Evolutionary conservation across 352 stramenopile species (phyloP).

Genomic region (Nothophytophthora sp.): DNA sequence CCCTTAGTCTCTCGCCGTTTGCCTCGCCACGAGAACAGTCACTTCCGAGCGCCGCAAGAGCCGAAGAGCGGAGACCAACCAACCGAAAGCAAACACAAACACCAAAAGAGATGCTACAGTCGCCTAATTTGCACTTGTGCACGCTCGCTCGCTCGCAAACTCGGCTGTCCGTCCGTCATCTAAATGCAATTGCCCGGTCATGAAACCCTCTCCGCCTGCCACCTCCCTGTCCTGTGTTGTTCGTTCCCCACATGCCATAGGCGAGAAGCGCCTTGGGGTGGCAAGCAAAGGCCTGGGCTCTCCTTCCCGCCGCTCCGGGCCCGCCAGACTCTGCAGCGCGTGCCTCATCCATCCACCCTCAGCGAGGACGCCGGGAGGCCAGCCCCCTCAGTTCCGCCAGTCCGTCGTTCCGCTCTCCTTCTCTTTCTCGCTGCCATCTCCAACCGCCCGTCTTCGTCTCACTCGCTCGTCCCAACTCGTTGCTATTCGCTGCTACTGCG

Average conservation of each 20-base stretch:
- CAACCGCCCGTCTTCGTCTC: conserved; percentile 12
- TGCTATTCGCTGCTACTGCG: conserved; percentile 21
- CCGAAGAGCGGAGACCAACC: neutral
- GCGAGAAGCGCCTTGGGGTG: conserved; percentile 13
- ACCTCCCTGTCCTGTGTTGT: conserved; percentile 16
- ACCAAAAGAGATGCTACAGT: conserved; percentile 5
- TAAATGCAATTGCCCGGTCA: conserved; percentile 39
- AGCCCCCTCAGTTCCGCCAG: conserved; percentile 9
- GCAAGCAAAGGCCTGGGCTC: conserved; percentile 10
- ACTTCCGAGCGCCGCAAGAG: too few relatives aligned
- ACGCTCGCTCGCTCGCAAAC: conserved; percentile 7
- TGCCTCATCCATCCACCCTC: too few relatives aligned
- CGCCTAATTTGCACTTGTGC: conserved; percentile 17
- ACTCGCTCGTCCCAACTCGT: conserved; percentile 15
- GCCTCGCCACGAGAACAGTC: too few relatives aligned
- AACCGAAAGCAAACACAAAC: conserved; percentile 11
- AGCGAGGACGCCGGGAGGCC: neutral
- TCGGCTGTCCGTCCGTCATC: conserved; percentile 23
- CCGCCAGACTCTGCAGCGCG: conserved; percentile 7
- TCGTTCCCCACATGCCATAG: conserved; percentile 12
- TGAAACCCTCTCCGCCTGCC: conserved; percentile 29
- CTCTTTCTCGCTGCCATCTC: conserved; percentile 7
- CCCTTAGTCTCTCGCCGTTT: too few relatives aligned
- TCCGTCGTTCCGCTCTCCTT: conserved; percentile 2
- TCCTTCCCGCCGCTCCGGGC: neutral